These are phyloP conservation scores for Daldinia caldariorum DNA, from an alignment of 495 filamentous ascomycete species.

Conservation along the genomic window DNA sequence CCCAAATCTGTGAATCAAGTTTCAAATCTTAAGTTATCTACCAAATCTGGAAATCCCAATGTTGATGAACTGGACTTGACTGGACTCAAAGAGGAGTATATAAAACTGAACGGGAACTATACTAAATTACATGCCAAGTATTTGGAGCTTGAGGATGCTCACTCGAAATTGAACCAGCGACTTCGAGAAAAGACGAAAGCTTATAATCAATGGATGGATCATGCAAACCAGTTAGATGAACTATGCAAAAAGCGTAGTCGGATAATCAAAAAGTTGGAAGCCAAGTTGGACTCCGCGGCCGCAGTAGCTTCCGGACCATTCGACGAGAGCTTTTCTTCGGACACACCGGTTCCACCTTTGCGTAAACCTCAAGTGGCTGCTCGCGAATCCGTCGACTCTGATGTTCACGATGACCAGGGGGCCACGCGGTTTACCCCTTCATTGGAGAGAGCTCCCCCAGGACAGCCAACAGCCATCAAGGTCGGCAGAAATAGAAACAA, in stretches of 20 bases:
- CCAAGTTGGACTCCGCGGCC: constrained; percentile 28
- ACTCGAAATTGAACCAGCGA: constrained; percentile 38
- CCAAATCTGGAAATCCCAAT: constrained; percentile 32
- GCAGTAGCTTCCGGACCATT: constrained; percentile 19
- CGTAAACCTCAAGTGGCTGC: constrained; percentile 6
- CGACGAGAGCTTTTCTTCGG: constrained; percentile 33
- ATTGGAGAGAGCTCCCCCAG: background rate
- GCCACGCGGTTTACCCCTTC: background rate
- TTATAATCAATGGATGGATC: constrained; percentile 39
- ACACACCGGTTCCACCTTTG: background rate
- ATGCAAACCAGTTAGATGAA: constrained; percentile 40
- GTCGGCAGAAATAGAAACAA: background rate
- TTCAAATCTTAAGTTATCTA: constrained; percentile 26
- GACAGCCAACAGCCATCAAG: constrained; percentile 10
- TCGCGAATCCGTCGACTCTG: background rate
- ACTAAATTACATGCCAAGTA: constrained; percentile 41
- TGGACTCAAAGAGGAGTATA: constrained; percentile 46
- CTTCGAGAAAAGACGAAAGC: constrained; percentile 40
- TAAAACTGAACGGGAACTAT: constrained; percentile 44
- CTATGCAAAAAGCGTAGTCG: constrained; percentile 37
- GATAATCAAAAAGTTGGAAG: constrained; percentile 45
- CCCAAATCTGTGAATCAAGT: constrained; percentile 37
- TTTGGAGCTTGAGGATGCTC: constrained; percentile 51
- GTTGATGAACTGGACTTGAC: constrained; percentile 34
- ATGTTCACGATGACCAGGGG: background rate